Percentiles rank a stretch among this genome's conserved stretches.
Conservation (phyloP, 106 monocot species). For the Allium fistulosum region DNA sequence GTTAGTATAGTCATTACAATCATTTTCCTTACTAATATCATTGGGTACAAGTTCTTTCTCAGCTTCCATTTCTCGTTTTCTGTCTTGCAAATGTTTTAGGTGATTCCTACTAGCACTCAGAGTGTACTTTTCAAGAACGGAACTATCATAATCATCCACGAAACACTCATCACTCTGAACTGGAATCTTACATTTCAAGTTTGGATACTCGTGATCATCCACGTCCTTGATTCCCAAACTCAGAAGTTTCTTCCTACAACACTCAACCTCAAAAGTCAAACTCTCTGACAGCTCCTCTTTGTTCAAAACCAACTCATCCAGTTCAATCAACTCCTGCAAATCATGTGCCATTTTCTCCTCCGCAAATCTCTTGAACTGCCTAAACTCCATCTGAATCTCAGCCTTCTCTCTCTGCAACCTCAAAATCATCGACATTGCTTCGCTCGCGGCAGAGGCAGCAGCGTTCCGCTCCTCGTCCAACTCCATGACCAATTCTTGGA, state of each 20-base stretch:
- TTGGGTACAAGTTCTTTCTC: background rate
- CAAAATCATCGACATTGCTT: conserved; percentile 40
- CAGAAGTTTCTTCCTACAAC: conserved; percentile 3
- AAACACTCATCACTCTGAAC: background rate
- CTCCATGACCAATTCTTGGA: conserved; percentile 19
- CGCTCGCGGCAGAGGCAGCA: conserved; percentile 23
- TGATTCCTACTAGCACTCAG: background rate
- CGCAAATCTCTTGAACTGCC: conserved; percentile 30
- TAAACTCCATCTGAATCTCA: conserved; percentile 27
- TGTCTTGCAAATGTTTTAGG: conserved; percentile 1
- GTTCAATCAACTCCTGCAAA: conserved; percentile 3
- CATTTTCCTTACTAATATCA: background rate
- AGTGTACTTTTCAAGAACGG: conserved; percentile 2
- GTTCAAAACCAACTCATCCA: conserved; percentile 9
- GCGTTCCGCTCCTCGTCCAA: conserved; percentile 38
- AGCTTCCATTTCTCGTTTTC: conserved; percentile 5
- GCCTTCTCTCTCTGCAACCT: conserved; percentile 34
- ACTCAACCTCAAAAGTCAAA: conserved; percentile 1
- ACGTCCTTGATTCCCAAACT: background rate
- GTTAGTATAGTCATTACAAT: background rate
- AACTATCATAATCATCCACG: background rate
- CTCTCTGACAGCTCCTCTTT: conserved; percentile 1
- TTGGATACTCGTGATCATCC: conserved; percentile 1
- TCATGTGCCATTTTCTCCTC: conserved; percentile 23
- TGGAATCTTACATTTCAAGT: conserved; percentile 5